Evolutionary conservation across 805 yeast genomes (phyloP).

Genomic region (Danielia oregonensis): DNA sequence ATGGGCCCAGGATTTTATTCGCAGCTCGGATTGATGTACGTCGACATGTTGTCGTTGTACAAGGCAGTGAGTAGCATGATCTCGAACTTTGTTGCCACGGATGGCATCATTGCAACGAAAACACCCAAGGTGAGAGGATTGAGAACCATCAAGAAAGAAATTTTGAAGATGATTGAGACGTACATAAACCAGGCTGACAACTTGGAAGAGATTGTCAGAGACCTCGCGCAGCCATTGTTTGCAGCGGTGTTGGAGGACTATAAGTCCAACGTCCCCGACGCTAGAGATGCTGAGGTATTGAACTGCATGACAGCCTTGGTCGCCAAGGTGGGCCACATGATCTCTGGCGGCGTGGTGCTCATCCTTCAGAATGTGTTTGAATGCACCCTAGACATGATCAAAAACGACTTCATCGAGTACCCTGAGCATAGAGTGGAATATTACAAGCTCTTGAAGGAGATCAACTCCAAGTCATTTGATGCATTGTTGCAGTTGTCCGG

Average conservation of each 20-base stretch:
- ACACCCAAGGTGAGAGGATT: conserved; percentile 93
- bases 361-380: conserved; percentile 90
- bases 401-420: conserved; percentile 90
- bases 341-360: conserved; percentile 83
- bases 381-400: conserved; percentile 92
- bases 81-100: conserved; percentile 69
- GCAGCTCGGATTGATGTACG: conserved; percentile 82
- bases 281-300: conserved; percentile 96
- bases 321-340: conserved; percentile 77
- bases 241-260: conserved; percentile 87
- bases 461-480: conserved; percentile 77
- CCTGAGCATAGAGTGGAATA: conserved; percentile 98
- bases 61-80: conserved; percentile 86
- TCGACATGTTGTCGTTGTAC: conserved; percentile 86
- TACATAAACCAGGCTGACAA: conserved; percentile 86
- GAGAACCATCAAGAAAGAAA: conserved; percentile 94
- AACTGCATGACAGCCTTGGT: conserved; percentile 92
- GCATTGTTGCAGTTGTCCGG: conserved; percentile 88
- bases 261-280: conserved; percentile 84
- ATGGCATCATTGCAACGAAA: conserved; percentile 87
- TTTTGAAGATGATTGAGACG: conserved; percentile 81
- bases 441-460: conserved; percentile 83
- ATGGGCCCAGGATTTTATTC: conserved; percentile 88
- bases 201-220: conserved; percentile 76
- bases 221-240: conserved; percentile 78